phyloP scores from a whole-genome alignment of 352 stramenopile genomes.

The Pythium sukuiense region DNA sequence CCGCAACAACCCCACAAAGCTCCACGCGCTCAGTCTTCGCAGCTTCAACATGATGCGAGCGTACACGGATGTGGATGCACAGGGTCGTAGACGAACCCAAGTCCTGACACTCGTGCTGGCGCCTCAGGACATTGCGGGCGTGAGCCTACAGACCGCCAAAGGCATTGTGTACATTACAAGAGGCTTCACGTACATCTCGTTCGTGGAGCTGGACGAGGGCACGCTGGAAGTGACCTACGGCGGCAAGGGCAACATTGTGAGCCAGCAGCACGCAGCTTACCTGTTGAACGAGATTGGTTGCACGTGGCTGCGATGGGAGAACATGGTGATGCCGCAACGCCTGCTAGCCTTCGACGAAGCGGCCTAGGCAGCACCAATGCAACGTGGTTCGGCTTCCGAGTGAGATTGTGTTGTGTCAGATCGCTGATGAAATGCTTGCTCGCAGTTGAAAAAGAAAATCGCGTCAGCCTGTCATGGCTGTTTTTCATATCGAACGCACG shows the following conservation, averaged over 20 bases:
- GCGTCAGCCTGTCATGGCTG: too few relatives aligned
- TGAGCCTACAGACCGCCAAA: constrained; percentile 30
- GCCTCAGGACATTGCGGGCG: constrained; percentile 24
- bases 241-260: constrained; percentile 36
- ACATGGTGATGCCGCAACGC: constrained; percentile 32
- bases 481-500: too few relatives aligned
- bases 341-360: background rate
- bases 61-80: constrained; percentile 32
- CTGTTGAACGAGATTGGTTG: constrained; percentile 41
- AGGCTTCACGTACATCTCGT: constrained; percentile 48
- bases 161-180: constrained; percentile 41
- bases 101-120: constrained; percentile 37
- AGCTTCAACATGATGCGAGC: constrained; percentile 43
- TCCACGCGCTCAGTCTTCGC: constrained; percentile 17
- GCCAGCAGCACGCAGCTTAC: constrained; percentile 39
- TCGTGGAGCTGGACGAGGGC: constrained; percentile 18
- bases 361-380: too few relatives aligned
- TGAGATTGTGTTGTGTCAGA: too few relatives aligned
- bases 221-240: constrained; percentile 45
- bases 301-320: constrained; percentile 46
- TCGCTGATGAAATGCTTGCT: too few relatives aligned
- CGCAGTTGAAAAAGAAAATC: too few relatives aligned
- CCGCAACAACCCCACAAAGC: constrained; percentile 35
- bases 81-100: constrained; percentile 29
- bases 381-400: too few relatives aligned